phyloP scores from a whole-genome alignment of 2,329 filamentous ascomycete species.

The Arthrobotrys entomopaga region DNA sequence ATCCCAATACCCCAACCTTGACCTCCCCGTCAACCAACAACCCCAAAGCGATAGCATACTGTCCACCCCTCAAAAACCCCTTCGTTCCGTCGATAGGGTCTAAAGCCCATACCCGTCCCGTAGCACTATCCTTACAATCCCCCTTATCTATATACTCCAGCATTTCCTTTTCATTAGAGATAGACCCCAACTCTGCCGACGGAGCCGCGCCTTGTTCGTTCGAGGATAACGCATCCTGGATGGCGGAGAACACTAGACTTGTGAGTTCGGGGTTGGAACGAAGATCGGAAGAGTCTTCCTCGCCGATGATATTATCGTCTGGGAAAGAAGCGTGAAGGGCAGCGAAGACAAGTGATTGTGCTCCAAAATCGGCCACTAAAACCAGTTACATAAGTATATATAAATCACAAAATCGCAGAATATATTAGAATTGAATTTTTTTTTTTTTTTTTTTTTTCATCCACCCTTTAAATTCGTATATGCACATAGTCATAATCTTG shows the following conservation, averaged over 20 bases:
- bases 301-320: conserved; percentile 87
- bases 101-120: conserved; percentile 90
- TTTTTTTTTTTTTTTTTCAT: too few relatives aligned
- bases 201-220: conserved; percentile 66
- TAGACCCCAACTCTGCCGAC: conserved; percentile 66
- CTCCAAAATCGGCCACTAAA: conserved; percentile 94
- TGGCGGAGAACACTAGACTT: conserved; percentile 76
- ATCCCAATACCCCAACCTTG: conserved; percentile 91
- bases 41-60: conserved; percentile 94
- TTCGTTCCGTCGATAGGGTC: conserved; percentile 99
- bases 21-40: conserved; percentile 93
- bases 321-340: conserved; percentile 92
- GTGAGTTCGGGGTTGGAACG: conserved; percentile 76
- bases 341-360: conserved; percentile 93
- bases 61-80: conserved; percentile 92
- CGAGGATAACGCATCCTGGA: conserved; percentile 10
- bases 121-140: conserved; percentile 75
- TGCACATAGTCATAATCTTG: too few relatives aligned
- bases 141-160: conserved; percentile 74
- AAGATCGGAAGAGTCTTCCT: conserved; percentile 88
- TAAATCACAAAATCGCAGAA: not conserved
- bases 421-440: not conserved
- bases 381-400: too few relatives aligned
- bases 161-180: conserved; percentile 74
- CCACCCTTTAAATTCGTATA: too few relatives aligned